Conservation (phyloP, 257 asterid species). For the Salvia splendens region DNA sequence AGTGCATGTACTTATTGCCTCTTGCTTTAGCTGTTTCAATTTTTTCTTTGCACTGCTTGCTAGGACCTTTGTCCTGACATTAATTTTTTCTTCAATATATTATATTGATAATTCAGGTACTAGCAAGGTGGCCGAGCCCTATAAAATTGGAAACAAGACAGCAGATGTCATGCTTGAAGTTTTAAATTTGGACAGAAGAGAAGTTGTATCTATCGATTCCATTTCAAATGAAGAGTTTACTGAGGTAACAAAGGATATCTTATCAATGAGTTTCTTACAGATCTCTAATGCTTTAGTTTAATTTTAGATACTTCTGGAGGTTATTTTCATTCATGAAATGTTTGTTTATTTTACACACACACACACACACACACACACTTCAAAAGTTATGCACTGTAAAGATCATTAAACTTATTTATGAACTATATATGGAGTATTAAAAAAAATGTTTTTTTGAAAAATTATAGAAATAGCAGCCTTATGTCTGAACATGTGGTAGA, state of each 20-base stretch:
- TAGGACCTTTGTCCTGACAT: neutral
- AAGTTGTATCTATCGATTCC: constrained; percentile 51
- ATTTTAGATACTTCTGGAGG: too few relatives aligned
- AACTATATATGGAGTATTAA: neutral
- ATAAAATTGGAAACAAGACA: constrained; percentile 60
- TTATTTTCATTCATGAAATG: too few relatives aligned
- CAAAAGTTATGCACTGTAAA: neutral
- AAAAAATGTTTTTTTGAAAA: neutral
- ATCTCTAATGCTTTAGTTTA: neutral
- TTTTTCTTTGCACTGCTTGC: neutral
- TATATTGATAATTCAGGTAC: constrained; percentile 49
- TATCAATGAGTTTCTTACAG: constrained; percentile 10
- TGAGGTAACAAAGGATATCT: constrained; percentile 49
- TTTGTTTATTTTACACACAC: too few relatives aligned
- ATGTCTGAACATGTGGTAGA: neutral
- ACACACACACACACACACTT: neutral
- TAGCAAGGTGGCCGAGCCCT: constrained; percentile 55
- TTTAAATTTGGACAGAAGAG: constrained; percentile 64
- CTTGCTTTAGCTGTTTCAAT: constrained; percentile 3
- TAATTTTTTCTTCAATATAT: constrained; percentile 7
- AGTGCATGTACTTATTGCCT: constrained; percentile 16
- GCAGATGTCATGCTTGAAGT: constrained; percentile 68
- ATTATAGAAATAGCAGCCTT: neutral
- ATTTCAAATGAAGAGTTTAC: constrained; percentile 71
- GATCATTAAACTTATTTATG: neutral